Base-by-base conservation (phyloP, 2,329 filamentous ascomycete genomes). In the Allantophomopsis cytisporea region DNA sequence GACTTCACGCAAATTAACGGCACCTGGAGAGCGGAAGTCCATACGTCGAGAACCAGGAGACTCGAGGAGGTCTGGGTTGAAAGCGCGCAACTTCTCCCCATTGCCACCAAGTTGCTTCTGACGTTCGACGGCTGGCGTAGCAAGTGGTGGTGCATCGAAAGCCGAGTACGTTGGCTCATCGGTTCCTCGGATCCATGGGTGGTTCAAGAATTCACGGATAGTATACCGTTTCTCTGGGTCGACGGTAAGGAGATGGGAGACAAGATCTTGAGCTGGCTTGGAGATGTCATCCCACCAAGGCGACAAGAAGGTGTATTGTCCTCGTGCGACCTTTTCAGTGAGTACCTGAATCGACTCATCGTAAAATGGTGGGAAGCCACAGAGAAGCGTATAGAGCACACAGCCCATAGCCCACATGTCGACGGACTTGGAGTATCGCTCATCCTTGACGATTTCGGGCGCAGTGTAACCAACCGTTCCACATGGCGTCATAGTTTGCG, bases 271-370 rank as follows among this genome's bases (percentile, higher is more conserved):
- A 0, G 91, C 91, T 3, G 85, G 80, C 58, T 91, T 87, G 44
- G 89, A 95, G 45, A 98, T 96, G 42, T 95, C 88, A 50, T 98
- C 91, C 91, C 91, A 98, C 91, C 91, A 98, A 0, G 91, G 91
- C 2, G 89, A 96, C 34, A 98, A 65, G 66, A 98, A 98, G 1
- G 91, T 96, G 59, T 91, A 98, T 63, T 96, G 87, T 37, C 91
- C 91, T 53, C 84, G 81, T 21, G 91, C 91, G 14, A 98, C 91
- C 68, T 98, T 98, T 57, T 98, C 89, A 1, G 91, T 96, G 44
- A 98, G 73, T 1, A 94, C 82, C 55, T 94, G 87, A 49, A 98
- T 96, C 54, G 86, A 94, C 63, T 98, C 91, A 51, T 98, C 91
- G 60, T 98, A 94, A 62, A 98, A 98, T 2, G 91, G 91, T 8